A percentile compares a stretch with the other conserved stretches of the same genome.
These are phyloP conservation scores for Bryoglossum gracile DNA, from an alignment of 495 filamentous ascomycete species.

Conservation along the genomic window DNA sequence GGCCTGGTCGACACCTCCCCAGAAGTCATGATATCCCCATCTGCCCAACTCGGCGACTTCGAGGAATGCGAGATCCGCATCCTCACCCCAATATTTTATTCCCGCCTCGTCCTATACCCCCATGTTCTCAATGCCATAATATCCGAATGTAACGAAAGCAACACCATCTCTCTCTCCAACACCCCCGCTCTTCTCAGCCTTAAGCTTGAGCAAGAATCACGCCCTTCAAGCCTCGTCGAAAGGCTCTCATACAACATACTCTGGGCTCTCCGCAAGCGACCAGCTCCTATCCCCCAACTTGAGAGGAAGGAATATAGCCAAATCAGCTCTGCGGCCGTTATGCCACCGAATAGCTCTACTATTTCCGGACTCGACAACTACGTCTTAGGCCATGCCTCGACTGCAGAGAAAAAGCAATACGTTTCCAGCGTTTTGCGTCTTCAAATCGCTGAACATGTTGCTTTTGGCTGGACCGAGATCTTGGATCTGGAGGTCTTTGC, in stretches of 20 bases:
- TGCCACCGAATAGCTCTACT: background rate
- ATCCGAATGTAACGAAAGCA: conserved; percentile 41
- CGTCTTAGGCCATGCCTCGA: background rate
- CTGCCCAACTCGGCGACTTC: conserved; percentile 7
- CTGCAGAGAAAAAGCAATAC: conserved; percentile 14
- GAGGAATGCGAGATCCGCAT: conserved; percentile 40
- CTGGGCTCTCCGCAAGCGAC: conserved; percentile 1
- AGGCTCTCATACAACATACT: background rate
- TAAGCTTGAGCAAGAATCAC: background rate
- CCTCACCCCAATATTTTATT: conserved; percentile 54
- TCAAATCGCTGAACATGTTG: conserved; percentile 22
- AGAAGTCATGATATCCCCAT: conserved; percentile 32
- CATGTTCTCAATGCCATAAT: conserved; percentile 45
- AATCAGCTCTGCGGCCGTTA: background rate
- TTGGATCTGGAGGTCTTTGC: conserved; percentile 17
- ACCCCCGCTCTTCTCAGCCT: conserved; percentile 32
- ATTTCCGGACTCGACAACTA: conserved; percentile 8
- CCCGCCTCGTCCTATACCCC: conserved; percentile 45
- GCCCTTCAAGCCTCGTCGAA: background rate
- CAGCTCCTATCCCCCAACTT: background rate
- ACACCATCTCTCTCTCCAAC: conserved; percentile 44
- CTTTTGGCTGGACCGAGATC: conserved; percentile 19
- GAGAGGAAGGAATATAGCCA: background rate
- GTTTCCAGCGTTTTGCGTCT: conserved; percentile 14
- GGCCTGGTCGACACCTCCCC: conserved; percentile 31